These are phyloP conservation scores for Dendrocalamus sinicus DNA, from an alignment of 176 grass and related monocot species.

Conservation along the genomic window DNA sequence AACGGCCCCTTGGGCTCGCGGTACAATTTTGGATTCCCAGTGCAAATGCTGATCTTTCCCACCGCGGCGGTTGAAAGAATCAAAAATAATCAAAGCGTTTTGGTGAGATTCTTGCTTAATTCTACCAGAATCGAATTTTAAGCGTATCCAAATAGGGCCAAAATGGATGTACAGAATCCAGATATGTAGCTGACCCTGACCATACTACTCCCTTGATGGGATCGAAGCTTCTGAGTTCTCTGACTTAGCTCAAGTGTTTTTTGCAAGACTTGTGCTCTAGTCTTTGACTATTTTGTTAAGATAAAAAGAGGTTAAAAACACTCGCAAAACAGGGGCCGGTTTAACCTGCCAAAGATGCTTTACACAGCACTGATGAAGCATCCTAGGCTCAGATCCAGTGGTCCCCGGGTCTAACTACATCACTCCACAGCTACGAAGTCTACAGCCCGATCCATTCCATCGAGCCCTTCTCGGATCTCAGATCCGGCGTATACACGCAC, in stretches of 20 bases:
- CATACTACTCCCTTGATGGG: neutral
- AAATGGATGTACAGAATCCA: neutral
- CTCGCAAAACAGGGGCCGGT: neutral
- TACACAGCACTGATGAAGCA: neutral
- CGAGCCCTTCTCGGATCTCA: conserved; percentile 26
- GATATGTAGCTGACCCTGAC: neutral
- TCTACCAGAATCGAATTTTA: too few species aligned
- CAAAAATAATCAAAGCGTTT: too few species aligned
- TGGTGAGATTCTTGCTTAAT: too few species aligned
- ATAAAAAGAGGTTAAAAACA: neutral
- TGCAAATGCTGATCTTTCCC: too few species aligned
- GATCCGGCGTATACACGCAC: conserved; percentile 27
- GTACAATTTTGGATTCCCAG: too few species aligned
- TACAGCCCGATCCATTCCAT: neutral
- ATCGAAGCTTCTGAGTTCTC: too few species aligned
- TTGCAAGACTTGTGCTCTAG: neutral
- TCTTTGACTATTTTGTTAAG: neutral
- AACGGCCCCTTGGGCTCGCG: too few species aligned
- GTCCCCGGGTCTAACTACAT: neutral
- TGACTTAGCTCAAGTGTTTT: neutral
- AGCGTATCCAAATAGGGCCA: too few species aligned
- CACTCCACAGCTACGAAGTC: neutral
- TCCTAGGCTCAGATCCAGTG: neutral
- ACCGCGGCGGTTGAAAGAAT: too few species aligned
- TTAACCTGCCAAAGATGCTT: neutral